These are phyloP conservation scores for Chloris gayana DNA, from an alignment of 176 grass and related monocot species.

Conservation along the genomic window DNA sequence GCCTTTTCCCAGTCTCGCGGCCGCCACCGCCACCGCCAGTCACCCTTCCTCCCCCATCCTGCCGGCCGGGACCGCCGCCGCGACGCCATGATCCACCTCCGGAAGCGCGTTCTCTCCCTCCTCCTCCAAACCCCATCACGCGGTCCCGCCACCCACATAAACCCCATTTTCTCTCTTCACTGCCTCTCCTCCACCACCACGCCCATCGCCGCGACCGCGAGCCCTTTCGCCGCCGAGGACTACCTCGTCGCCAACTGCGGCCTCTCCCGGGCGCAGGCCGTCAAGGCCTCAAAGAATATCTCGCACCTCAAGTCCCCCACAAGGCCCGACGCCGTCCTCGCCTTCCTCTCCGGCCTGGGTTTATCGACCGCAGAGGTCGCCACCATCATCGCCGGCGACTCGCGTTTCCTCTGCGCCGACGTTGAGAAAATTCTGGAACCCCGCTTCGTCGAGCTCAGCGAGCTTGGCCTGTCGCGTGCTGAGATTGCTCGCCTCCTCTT, in stretches of 20 bases:
- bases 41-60: too few relatives aligned
- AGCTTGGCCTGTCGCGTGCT: neutral
- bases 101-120: neutral
- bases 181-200: neutral
- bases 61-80: neutral
- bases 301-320: neutral
- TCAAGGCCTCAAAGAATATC: constrained; percentile 19
- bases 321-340: neutral
- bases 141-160: neutral
- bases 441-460: constrained; percentile 10
- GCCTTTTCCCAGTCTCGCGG: neutral
- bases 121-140: neutral
- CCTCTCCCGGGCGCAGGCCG: neutral
- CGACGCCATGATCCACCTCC: neutral
- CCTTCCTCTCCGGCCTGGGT: neutral
- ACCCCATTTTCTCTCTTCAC: neutral
- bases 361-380: constrained; percentile 11
- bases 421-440: constrained; percentile 14
- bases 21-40: too few relatives aligned
- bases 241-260: constrained; percentile 14
- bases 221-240: constrained; percentile 24
- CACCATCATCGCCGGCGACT: neutral
- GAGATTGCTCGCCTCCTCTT: constrained; percentile 26
- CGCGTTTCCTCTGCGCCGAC: constrained; percentile 18
- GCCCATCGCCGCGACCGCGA: neutral